Evolutionary conservation across 1,139 yeast genomes (phyloP), one percentile per base, ranked within the genome.

Genomic region (Saccharomyces pastorianus): DNA sequence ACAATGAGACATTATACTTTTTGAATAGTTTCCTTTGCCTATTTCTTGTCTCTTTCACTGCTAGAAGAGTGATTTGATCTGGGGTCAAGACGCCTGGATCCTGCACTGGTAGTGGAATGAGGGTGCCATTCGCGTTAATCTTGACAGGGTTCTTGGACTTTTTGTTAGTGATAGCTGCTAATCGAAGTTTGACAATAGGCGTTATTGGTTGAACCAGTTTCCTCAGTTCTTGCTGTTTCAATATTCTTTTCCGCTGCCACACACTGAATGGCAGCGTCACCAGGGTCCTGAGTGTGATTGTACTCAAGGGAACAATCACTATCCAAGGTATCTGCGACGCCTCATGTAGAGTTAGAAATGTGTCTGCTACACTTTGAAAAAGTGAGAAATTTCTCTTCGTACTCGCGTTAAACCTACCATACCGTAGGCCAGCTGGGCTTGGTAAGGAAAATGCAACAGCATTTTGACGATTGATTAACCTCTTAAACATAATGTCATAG

Each of bases 221-320:
- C 49, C 85, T 71, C 44, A 88, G 73, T 53, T 78, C 78, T 51
- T 84, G 83, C 68, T 90, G 97, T 59, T 80, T 84, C 56, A 81
- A 85, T 8, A 85, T 72, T 47, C 96, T 72, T 52, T 75, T 75
- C 54, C 97, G 73, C 64, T 88, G 96, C 56, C 80, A 61, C 2
- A 90, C 74, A 0, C 96, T 89, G 29, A 90, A 71, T 1, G 98
- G 97, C 25, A 89, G 67, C 0, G 97, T 90, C 71, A 88, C 75
- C 2, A 76, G 63, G 0, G 86, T 66, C 60, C 97, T 76, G 28
- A 90, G 68, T 0, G 82, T 72, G 32, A 89, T 68, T 0, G 97
- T 88, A 0, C 88, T 72, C 20, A 83, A 47, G 0, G 98, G 98
- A 8, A 91, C 85, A 46, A 90, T 71, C 0, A 81, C 81, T 77